A percentile compares a stretch with the other conserved stretches of the same genome.
These are phyloP conservation scores for Zoysia pacifica DNA, from an alignment of 176 grass and related monocot genomes.

Conservation along the genomic window DNA sequence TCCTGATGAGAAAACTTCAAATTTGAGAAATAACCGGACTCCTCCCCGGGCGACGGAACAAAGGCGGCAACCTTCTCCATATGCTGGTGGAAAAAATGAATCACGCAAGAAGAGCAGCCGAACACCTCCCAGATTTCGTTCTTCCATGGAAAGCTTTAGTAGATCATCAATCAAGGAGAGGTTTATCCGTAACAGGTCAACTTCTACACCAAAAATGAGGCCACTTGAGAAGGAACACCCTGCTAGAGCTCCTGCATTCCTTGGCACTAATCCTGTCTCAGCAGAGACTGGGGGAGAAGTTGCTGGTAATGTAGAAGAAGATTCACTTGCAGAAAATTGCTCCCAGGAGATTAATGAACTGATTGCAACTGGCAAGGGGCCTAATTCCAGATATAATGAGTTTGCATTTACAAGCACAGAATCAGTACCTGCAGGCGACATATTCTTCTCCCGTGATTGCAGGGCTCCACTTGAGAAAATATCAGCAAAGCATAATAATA, in stretches of 20 bases:
- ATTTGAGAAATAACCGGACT: constrained; percentile 45
- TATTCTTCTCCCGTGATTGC: constrained; percentile 73
- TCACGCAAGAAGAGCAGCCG: constrained; percentile 49
- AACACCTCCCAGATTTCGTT: constrained; percentile 50
- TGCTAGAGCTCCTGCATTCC: constrained; percentile 52
- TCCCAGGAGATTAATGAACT: constrained; percentile 47
- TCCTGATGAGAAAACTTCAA: constrained; percentile 42
- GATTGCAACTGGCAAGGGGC: constrained; percentile 37
- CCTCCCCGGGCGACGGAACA: constrained; percentile 46
- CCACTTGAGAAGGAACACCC: constrained; percentile 43
- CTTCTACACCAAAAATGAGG: constrained; percentile 51
- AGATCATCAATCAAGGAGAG: constrained; percentile 49
- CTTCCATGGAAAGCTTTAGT: constrained; percentile 43
- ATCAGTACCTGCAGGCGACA: constrained; percentile 60
- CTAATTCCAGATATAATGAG: constrained; percentile 61
- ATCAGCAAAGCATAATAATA: constrained; percentile 38
- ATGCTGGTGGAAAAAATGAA: constrained; percentile 35
- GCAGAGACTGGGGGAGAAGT: constrained; percentile 38
- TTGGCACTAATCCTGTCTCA: constrained; percentile 32
- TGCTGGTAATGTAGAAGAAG: constrained; percentile 31
- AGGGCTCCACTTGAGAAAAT: constrained; percentile 49
- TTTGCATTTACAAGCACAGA: constrained; percentile 60
- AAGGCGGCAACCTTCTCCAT: constrained; percentile 43
- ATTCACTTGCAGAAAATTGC: constrained; percentile 52
- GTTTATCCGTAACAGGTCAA: constrained; percentile 46